These are phyloP conservation scores for Brassica rapa DNA, from an alignment of 345 rosid species.

Conservation along the genomic window DNA sequence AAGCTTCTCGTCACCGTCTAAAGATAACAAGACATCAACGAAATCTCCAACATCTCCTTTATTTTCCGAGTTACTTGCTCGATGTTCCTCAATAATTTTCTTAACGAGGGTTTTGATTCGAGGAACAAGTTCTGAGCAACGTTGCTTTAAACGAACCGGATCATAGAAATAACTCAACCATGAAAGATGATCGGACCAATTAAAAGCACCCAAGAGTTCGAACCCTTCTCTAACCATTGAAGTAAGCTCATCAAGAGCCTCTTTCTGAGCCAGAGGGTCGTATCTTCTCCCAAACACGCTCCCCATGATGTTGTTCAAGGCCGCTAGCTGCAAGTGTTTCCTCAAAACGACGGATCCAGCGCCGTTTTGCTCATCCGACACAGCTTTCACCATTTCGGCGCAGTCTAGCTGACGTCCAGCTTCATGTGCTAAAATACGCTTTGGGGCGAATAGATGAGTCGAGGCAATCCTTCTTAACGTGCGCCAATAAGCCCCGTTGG, in stretches of 20 bases:
- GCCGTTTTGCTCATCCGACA: constrained; percentile 47
- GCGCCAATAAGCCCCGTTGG: constrained; percentile 86
- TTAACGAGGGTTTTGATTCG: constrained; percentile 58
- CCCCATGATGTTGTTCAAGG: constrained; percentile 82
- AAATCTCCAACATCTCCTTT: constrained; percentile 53
- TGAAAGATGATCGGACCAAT: constrained; percentile 76
- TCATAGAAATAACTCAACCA: constrained; percentile 66
- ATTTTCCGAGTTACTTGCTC: constrained; percentile 20
- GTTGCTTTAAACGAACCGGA: constrained; percentile 52
- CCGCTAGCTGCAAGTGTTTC: constrained; percentile 68
- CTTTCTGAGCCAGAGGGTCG: constrained; percentile 33
- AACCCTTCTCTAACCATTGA: constrained; percentile 81
- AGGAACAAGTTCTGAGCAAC: constrained; percentile 77
- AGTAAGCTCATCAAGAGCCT: constrained; percentile 51
- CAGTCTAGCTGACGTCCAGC: constrained; percentile 59
- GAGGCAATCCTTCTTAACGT: constrained; percentile 69
- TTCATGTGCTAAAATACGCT: constrained; percentile 67
- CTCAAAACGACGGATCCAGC: constrained; percentile 54
- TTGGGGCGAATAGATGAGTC: constrained; percentile 72
- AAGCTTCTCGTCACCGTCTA: constrained; percentile 74
- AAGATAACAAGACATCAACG: constrained; percentile 73
- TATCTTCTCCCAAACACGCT: constrained; percentile 82
- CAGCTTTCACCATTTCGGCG: constrained; percentile 46
- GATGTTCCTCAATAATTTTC: constrained; percentile 61
- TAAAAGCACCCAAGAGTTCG: constrained; percentile 79